A percentile compares a stretch with the other conserved stretches of the same genome.
These are phyloP conservation scores for Tetratostichococcus sp. DNA, from an alignment of 139 green algal genomes.

Conservation along the genomic window DNA sequence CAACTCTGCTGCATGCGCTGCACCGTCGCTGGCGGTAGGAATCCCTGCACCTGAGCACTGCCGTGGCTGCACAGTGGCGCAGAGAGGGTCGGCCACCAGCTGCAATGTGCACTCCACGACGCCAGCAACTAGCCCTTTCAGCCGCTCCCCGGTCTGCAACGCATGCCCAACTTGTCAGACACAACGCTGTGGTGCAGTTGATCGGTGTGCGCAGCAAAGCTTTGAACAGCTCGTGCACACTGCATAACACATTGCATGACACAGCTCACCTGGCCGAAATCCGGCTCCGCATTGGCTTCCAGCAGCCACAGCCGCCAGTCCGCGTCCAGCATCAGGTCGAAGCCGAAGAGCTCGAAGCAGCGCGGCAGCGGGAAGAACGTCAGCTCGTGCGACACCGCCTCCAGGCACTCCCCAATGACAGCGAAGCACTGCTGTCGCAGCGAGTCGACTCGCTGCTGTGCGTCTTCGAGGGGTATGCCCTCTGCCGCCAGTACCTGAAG, in stretches of 20 bases:
- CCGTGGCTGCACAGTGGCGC: no score
- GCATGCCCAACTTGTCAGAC: not conserved
- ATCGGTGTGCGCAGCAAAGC: no score
- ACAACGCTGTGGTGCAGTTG: not conserved
- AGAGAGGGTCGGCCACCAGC: conserved; percentile 7
- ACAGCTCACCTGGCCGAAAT: conserved; percentile 21
- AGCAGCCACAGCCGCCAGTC: conserved; percentile 40
- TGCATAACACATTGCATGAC: no score
- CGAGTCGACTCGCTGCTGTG: conserved; percentile 7
- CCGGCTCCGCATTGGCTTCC: conserved; percentile 45
- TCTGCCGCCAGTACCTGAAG: conserved; percentile 10
- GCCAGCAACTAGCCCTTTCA: conserved; percentile 20
- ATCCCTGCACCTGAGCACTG: no score
- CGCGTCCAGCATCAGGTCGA: conserved; percentile 43
- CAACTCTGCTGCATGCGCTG: no score
- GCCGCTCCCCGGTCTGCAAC: conserved; percentile 29
- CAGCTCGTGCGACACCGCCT: conserved; percentile 36
- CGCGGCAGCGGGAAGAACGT: conserved; percentile 43
- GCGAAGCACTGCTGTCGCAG: conserved; percentile 7
- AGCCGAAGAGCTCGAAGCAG: conserved; percentile 50
- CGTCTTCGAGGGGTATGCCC: conserved; percentile 3
- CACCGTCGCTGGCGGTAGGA: no score
- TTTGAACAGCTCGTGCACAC: no score
- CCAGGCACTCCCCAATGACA: conserved; percentile 34
- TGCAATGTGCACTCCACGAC: conserved; percentile 26